Conservation (phyloP, 1,139 yeast species). For the Schwanniomyces etchellsii region DNA sequence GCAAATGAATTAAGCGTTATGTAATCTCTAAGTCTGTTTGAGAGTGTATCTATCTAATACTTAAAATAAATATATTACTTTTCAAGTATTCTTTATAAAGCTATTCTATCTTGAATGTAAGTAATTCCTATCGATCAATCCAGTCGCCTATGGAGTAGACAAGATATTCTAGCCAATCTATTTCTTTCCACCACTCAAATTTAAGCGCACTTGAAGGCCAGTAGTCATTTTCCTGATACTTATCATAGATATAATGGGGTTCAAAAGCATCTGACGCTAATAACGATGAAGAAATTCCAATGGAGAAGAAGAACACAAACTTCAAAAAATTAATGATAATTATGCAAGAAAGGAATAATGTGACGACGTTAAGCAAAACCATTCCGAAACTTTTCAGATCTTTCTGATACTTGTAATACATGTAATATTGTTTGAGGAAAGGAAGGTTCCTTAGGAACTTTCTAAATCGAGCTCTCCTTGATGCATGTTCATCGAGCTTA, state of each 20-base stretch:
- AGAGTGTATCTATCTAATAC: slow-evolving; percentile 2
- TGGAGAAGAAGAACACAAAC: slow-evolving; percentile 10
- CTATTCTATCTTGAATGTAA: slow-evolving; percentile 2
- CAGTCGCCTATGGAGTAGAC: slow-evolving; percentile 20
- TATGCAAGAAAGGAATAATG: slow-evolving; percentile 19
- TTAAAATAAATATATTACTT: slow-evolving; percentile 3
- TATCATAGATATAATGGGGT: slow-evolving; percentile 22
- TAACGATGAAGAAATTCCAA: slow-evolving; percentile 7
- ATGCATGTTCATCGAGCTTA: slow-evolving; percentile 7
- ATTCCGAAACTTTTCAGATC: slow-evolving; percentile 17
- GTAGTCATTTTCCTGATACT: slow-evolving; percentile 11
- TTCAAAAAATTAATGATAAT: slow-evolving; percentile 15
- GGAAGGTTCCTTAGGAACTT: slow-evolving; percentile 23
- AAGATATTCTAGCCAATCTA: slow-evolving; percentile 26
- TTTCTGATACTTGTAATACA: slow-evolving; percentile 21
- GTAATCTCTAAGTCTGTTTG: background rate
- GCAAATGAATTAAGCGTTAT: slow-evolving; percentile 74
- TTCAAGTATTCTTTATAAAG: slow-evolving; percentile 3
- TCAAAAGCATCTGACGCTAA: too few species aligned
- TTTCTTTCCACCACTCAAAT: slow-evolving; percentile 30
- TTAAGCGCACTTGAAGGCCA: slow-evolving; percentile 7
- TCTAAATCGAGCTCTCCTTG: slow-evolving; percentile 6
- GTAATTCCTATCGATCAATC: slow-evolving; percentile 5
- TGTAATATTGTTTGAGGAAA: slow-evolving; percentile 26
- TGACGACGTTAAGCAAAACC: slow-evolving; percentile 15